Conservation (phyloP, 2,329 filamentous ascomycete species). For the Ophidiomyces ophidiicola region DNA sequence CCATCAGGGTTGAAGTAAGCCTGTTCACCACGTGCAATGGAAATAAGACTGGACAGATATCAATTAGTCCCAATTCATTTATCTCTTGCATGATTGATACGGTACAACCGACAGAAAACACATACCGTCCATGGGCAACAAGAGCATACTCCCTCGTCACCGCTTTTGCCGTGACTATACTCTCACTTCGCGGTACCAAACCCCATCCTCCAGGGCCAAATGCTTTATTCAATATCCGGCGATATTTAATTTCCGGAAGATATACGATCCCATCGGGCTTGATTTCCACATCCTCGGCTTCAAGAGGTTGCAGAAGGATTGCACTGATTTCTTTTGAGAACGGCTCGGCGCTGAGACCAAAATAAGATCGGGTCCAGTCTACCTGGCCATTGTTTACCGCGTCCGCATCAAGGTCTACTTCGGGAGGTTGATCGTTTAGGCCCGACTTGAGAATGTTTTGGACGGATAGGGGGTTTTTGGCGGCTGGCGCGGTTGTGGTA, state of each 20-base stretch:
- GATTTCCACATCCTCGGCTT: conserved; percentile 73
- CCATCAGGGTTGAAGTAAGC: conserved; percentile 82
- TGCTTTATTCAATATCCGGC: conserved; percentile 72
- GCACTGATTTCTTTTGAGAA: conserved; percentile 59
- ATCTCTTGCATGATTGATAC: conserved; percentile 8
- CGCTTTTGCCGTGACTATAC: conserved; percentile 66
- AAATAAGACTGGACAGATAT: conserved; percentile 57
- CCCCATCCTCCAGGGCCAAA: conserved; percentile 97
- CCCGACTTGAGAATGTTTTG: conserved; percentile 31
- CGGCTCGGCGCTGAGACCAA: conserved; percentile 58
- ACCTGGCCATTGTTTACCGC: conserved; percentile 36
- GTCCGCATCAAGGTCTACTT: conserved; percentile 20
- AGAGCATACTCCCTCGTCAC: conserved; percentile 89
- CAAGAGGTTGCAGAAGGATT: conserved; percentile 55
- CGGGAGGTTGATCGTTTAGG: conserved; percentile 26
- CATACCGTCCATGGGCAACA: conserved; percentile 70
- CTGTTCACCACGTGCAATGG: conserved; percentile 86
- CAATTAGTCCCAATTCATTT: conserved; percentile 1
- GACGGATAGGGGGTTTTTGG: conserved; percentile 21
- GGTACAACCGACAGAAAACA: not conserved
- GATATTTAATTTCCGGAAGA: conserved; percentile 95
- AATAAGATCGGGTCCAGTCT: conserved; percentile 76
- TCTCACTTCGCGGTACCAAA: conserved; percentile 73
- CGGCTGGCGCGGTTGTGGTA: conserved; percentile 11
- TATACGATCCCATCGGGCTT: conserved; percentile 97